A percentile compares a stretch with the other conserved stretches of the same genome.
phyloP scores from a whole-genome alignment of 2,329 filamentous ascomycete genomes.

The Tolypocladium ophioglossoides region DNA sequence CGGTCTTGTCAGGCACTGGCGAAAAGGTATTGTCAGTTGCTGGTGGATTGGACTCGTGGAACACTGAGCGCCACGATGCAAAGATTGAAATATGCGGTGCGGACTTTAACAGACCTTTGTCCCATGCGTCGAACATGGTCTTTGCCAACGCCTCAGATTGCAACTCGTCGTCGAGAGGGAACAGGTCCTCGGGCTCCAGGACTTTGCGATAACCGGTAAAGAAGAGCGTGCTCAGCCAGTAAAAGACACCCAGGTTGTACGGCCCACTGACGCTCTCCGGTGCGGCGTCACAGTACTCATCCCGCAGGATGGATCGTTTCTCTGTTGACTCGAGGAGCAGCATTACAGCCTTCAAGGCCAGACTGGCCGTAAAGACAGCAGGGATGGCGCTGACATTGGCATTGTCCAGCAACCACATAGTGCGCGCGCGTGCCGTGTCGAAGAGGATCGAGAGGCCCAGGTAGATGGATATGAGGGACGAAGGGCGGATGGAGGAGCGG shows the following conservation, averaged over 20 bases:
- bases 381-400: slow-evolving; percentile 5
- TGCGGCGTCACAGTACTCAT: not conserved
- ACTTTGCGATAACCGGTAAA: slow-evolving; percentile 13
- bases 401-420: slow-evolving; percentile 7
- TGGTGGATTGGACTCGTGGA: not conserved
- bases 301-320: slow-evolving; percentile 7
- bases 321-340: slow-evolving; percentile 9
- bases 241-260: slow-evolving; percentile 37
- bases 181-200: slow-evolving; percentile 26
- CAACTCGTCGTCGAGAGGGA: slow-evolving; percentile 11
- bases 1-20: slow-evolving; percentile 9
- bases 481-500: slow-evolving; percentile 6
- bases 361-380: slow-evolving; percentile 6
- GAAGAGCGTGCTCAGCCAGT: slow-evolving; percentile 42
- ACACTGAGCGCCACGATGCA: not conserved
- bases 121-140: slow-evolving; percentile 10
- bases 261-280: slow-evolving; percentile 20
- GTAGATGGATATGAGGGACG: slow-evolving; percentile 7
- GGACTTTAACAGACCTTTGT: slow-evolving; percentile 4
- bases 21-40: not conserved
- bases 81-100: not conserved
- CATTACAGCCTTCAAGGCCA: slow-evolving; percentile 7
- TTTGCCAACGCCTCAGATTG: slow-evolving; percentile 7
- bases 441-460: slow-evolving; percentile 7
- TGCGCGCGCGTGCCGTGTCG: slow-evolving; percentile 9